Evolutionary conservation across 139 green algal genomes (phyloP), one percentile per base, ranked within the genome.

Genomic region (Bryopsis sp.): DNA sequence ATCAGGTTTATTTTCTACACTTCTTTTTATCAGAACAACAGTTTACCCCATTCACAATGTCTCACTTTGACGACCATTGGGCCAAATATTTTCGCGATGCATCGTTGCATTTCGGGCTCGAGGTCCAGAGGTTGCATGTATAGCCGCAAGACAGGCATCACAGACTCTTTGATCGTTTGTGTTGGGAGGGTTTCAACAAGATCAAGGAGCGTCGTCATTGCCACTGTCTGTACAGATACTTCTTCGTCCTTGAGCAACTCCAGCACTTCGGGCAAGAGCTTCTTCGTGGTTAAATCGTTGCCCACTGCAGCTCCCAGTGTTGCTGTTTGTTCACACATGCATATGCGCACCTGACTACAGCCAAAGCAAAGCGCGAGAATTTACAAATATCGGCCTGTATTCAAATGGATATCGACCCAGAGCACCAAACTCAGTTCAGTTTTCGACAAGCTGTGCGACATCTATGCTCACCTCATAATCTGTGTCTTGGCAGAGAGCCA

Each of bases 91-190:
- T 31, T 31, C 8, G 22, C 54, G 7, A 63, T 36, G n/a, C 54
- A 63, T 8, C n/a, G 54, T 19, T 63, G 54, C 54, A 63, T 63
- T 28, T 63, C n/a, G 11, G 26, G 8, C 11, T 63, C 54, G 7
- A 63, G 22, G 11, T 63, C 54, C 54, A 28, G 54, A 28, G 54
- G 54, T 32, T 63, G 54, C 54, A 63, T 63, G 54, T 63, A 32
- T 32, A 15, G 11, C 24, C 11, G 22, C n/a, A 63, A 19, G 8
- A 63, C 54, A 15, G 54, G 54, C 54, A 63, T 28, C 22, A 63
- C 54, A 19, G 22, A 15, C n/a, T 31, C 22, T 63, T 8, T 63
- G 54, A 36, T 8, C 11, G 54, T 32, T 36, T 63, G 22, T 15
- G 22, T 28, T 19, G 22, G 22, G 11, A 63, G 54, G n/a, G 26